Evolutionary conservation across 176 grass and related monocot species (phyloP).

Genomic region (Zea luxurians): DNA sequence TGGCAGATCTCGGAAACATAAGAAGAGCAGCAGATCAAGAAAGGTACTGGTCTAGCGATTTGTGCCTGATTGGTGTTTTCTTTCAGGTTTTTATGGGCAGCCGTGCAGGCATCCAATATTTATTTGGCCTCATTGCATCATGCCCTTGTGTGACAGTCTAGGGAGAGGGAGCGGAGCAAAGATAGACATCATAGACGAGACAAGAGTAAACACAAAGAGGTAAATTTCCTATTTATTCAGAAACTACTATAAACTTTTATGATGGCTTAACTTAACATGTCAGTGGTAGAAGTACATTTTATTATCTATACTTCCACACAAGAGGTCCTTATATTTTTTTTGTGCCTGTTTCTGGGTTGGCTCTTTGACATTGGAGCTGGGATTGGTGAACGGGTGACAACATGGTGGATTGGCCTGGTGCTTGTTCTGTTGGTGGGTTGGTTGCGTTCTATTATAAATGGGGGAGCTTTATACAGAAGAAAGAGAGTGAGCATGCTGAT

Average conservation of each 20-base stretch:
- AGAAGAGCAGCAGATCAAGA: conserved; percentile 66
- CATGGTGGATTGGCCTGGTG: conserved; percentile 66
- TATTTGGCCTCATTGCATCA: conserved; percentile 9
- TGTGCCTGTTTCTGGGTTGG: conserved; percentile 91
- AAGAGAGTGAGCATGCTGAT: conserved; percentile 49
- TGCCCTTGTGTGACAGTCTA: conserved; percentile 38
- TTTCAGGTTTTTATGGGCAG: background rate
- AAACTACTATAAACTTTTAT: background rate
- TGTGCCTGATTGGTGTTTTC: conserved; percentile 13
- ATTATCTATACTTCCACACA: conserved; percentile 15
- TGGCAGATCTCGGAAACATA: conserved; percentile 55
- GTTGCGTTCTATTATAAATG: conserved; percentile 60
- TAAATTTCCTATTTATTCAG: conserved; percentile 46
- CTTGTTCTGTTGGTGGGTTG: conserved; percentile 57
- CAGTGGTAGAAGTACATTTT: background rate
- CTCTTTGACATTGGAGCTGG: conserved; percentile 99
- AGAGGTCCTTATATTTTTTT: conserved; percentile 80
- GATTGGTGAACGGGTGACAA: conserved; percentile 73
- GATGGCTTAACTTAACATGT: background rate
- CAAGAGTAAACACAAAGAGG: conserved; percentile 63
- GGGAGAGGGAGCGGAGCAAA: conserved; percentile 61
- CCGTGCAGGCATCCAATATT: background rate
- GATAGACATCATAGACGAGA: conserved; percentile 55
- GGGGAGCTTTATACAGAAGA: conserved; percentile 80
- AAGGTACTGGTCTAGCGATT: conserved; percentile 43